Evolutionary conservation across 371 early-diverging fungal genomes (phyloP).

Genomic region (Lichtheimia ornata): DNA sequence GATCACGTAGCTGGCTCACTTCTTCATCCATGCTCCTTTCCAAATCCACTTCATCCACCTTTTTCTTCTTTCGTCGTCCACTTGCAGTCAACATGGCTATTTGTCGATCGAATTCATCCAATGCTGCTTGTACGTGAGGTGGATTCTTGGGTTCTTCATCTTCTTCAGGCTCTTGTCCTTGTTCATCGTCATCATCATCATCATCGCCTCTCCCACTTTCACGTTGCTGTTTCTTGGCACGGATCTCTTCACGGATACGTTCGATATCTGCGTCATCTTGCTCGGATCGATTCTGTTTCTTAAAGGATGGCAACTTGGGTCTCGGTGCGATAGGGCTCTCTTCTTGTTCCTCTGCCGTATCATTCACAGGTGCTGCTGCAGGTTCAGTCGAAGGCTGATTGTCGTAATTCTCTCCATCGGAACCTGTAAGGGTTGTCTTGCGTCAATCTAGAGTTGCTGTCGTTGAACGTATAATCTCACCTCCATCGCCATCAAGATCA

Average conservation of each 20-base stretch:
- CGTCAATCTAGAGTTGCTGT: background rate
- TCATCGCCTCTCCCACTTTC: slow-evolving; percentile 17
- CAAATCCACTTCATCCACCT: slow-evolving; percentile 68
- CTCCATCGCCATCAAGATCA: slow-evolving; percentile 50
- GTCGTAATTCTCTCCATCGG: slow-evolving; percentile 7
- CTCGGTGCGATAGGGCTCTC: slow-evolving; percentile 3
- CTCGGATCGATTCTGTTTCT: slow-evolving; percentile 32
- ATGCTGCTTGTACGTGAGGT: slow-evolving; percentile 29
- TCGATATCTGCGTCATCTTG: slow-evolving; percentile 40
- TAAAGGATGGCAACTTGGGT: slow-evolving; percentile 44
- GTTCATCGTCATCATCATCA: slow-evolving; percentile 36
- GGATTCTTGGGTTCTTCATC: background rate
- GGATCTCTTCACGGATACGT: slow-evolving; percentile 35
- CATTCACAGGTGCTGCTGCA: slow-evolving; percentile 19
- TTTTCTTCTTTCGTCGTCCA: slow-evolving; percentile 66
- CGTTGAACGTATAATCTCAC: slow-evolving; percentile 13
- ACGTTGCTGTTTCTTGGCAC: slow-evolving; percentile 21
- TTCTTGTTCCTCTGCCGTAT: slow-evolving; percentile 7
- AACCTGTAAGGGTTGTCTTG: background rate
- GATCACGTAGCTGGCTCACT: slow-evolving; percentile 64
- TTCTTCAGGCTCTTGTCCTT: slow-evolving; percentile 30
- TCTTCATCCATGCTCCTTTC: slow-evolving; percentile 65
- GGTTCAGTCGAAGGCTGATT: slow-evolving; percentile 15
- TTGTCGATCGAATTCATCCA: slow-evolving; percentile 61
- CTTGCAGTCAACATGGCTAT: slow-evolving; percentile 63